Conservation (phyloP, 371 early-diverging fungal genomes). For the Haplosporangium sp. region DNA sequence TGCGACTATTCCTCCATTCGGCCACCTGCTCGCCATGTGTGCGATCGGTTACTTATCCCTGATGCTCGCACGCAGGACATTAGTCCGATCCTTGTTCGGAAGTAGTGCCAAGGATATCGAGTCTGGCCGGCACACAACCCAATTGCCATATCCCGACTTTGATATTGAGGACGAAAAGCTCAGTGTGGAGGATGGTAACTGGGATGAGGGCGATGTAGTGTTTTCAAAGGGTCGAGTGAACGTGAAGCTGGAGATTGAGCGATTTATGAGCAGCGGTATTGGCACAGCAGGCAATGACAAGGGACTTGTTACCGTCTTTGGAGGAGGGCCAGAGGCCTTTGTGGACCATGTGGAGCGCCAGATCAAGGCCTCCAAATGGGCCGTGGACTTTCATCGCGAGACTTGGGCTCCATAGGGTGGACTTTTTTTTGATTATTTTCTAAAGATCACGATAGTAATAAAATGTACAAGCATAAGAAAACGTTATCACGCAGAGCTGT, state of each 20-base stretch:
- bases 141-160: conserved; percentile 30
- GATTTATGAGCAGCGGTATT: conserved; percentile 29
- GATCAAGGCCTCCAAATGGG: conserved; percentile 38
- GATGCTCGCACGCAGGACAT: conserved; percentile 23
- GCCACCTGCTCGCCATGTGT: conserved; percentile 17
- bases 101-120: conserved; percentile 30
- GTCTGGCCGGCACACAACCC: conserved; percentile 9
- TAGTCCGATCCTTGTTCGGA: conserved; percentile 18
- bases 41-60: conserved; percentile 33
- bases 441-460: no score
- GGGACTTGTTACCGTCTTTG: conserved; percentile 43
- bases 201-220: conserved; percentile 50
- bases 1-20: conserved; percentile 11
- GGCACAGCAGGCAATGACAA: conserved; percentile 15
- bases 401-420: conserved; percentile 49
- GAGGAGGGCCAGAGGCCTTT: conserved; percentile 53
- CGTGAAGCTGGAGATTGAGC: conserved; percentile 34
- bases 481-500: no score
- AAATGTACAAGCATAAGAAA: no score
- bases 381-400: conserved; percentile 46
- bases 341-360: conserved; percentile 42
- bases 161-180: conserved; percentile 38
- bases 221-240: conserved; percentile 41
- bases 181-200: conserved; percentile 43
- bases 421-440: neutral